Evolutionary conservation across 75 land plant genomes (phyloP).

Genomic region (Selaginella tamariscina): DNA sequence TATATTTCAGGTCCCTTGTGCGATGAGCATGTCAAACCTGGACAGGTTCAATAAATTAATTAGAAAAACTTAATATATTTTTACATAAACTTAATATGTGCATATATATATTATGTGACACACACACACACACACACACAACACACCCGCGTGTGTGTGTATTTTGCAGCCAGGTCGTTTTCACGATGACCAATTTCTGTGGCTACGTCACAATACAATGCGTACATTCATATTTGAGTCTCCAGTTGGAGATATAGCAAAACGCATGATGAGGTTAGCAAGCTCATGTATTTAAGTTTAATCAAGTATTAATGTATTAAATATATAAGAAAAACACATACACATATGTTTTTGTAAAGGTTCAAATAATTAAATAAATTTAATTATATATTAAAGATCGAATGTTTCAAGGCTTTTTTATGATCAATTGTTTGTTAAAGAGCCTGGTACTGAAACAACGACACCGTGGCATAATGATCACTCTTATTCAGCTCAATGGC

Average conservation of each 20-base stretch:
- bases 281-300: neutral
- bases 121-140: too few species aligned
- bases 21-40: constrained; percentile 31
- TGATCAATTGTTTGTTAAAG: constrained; percentile 26
- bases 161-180: constrained; percentile 27
- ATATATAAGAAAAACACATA: too few species aligned
- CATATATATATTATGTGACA: too few species aligned
- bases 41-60: constrained; percentile 13
- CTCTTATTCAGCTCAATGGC: constrained; percentile 21
- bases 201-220: constrained; percentile 25
- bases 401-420: constrained; percentile 14
- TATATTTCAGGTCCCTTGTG: constrained; percentile 27
- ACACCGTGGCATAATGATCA: constrained; percentile 33
- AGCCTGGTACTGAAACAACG: constrained; percentile 25
- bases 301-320: neutral
- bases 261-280: constrained; percentile 21
- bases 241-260: constrained; percentile 24
- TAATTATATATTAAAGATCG: neutral
- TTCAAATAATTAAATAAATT: too few species aligned
- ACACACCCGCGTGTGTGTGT: too few species aligned
- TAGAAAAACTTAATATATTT: neutral
- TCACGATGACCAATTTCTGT: constrained; percentile 31
- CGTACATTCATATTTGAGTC: constrained; percentile 24
- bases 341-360: too few species aligned
- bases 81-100: too few species aligned